Conservation (phyloP, 1,139 yeast species). For the Kazachstania sp. region DNA sequence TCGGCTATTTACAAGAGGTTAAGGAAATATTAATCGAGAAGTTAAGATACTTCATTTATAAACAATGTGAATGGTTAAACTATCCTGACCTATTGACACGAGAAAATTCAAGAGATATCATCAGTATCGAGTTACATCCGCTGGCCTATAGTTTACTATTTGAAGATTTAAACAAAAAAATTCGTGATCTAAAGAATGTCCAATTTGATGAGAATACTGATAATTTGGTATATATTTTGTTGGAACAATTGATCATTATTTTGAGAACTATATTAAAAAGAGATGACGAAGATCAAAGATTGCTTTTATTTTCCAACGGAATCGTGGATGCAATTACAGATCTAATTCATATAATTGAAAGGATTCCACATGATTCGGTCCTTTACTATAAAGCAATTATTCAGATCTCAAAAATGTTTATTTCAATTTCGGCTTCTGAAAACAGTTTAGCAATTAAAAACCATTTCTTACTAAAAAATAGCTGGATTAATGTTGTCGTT, state of each 20-base stretch:
- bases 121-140: slow-evolving; percentile 40
- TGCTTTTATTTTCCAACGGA: slow-evolving; percentile 35
- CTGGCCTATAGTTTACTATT: slow-evolving; percentile 36
- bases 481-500: slow-evolving; percentile 48
- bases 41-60: slow-evolving; percentile 41
- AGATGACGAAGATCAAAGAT: slow-evolving; percentile 32
- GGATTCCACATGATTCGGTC: slow-evolving; percentile 29
- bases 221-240: slow-evolving; percentile 25
- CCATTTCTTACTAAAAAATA: slow-evolving; percentile 50
- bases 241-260: slow-evolving; percentile 37
- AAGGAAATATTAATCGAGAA: slow-evolving; percentile 35
- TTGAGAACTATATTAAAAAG: slow-evolving; percentile 36
- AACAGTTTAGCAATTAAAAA: slow-evolving; percentile 42
- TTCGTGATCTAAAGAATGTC: slow-evolving; percentile 15
- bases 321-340: slow-evolving; percentile 33
- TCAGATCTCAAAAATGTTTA: slow-evolving; percentile 48
- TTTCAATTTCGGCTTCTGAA: slow-evolving; percentile 41
- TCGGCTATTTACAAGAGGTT: slow-evolving; percentile 26
- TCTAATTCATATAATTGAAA: slow-evolving; percentile 33
- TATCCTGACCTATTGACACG: slow-evolving; percentile 45
- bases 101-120: slow-evolving; percentile 42
- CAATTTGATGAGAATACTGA: slow-evolving; percentile 21
- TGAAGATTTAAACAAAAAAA: slow-evolving; percentile 18
- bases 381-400: slow-evolving; percentile 45
- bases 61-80: slow-evolving; percentile 37